Conservation (phyloP, 23 red algal species). For the Cyanidium caldarium region DNA sequence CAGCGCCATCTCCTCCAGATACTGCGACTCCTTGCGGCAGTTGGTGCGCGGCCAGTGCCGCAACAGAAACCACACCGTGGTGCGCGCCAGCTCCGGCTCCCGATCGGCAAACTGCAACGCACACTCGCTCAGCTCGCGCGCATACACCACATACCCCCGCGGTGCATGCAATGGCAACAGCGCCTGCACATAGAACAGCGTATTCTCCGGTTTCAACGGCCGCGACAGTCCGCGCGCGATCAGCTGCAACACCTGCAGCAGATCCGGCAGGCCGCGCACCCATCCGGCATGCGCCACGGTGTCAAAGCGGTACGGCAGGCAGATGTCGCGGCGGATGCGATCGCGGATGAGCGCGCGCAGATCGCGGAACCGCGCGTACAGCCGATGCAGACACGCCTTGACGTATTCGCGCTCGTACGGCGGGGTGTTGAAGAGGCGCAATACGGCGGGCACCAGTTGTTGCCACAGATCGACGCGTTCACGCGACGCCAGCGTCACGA, state of each 20-base stretch:
- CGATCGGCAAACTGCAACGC: constrained; percentile 7
- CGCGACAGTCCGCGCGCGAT: constrained; percentile 4
- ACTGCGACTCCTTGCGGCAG: constrained; percentile 7
- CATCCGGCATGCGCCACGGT: not conserved
- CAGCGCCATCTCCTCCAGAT: constrained; percentile 12
- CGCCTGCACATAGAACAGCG: constrained; percentile 5
- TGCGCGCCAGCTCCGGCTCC: not conserved
- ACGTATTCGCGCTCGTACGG: constrained; percentile 17
- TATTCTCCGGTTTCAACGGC: constrained; percentile 6
- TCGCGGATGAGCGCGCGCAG: constrained; percentile 6
- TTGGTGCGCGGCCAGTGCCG: constrained; percentile 15
- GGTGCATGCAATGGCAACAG: constrained; percentile 12
- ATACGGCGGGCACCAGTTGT: not conserved
- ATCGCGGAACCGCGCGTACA: constrained; percentile 12
- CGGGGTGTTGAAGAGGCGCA: not conserved
- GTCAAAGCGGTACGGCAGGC: constrained; percentile 10
- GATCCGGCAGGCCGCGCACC: constrained; percentile 10
- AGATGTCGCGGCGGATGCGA: constrained; percentile 6
- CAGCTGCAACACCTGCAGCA: not conserved
- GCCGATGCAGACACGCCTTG: constrained; percentile 12
- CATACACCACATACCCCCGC: constrained; percentile 5
- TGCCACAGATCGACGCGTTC: not conserved
- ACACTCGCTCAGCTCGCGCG: constrained; percentile 12
- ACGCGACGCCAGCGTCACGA: not conserved
- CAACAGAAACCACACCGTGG: not conserved